These are phyloP conservation scores for Malbranchea cinnamomea DNA, from an alignment of 2,329 filamentous ascomycete genomes.

Conservation along the genomic window DNA sequence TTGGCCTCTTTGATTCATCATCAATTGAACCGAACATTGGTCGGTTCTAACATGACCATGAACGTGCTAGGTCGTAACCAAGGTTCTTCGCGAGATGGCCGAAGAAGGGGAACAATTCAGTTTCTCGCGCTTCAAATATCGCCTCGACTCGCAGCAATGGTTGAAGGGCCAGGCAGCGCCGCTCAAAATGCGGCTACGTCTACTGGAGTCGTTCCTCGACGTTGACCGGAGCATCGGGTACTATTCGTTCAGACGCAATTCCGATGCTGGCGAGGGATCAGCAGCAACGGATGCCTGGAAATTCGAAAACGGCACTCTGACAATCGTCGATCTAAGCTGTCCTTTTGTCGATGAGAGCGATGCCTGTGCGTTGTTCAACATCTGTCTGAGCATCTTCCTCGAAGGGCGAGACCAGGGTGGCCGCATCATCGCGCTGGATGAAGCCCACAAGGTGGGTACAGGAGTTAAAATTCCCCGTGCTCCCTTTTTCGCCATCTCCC, in stretches of 20 bases:
- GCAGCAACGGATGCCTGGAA: constrained; percentile 10
- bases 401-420: constrained; percentile 37
- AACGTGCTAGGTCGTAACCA: constrained; percentile 27
- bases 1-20: no score
- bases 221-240: no score
- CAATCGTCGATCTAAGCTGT: constrained; percentile 58
- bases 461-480: no score
- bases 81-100: constrained; percentile 38
- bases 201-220: constrained; percentile 52
- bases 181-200: constrained; percentile 44
- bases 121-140: constrained; percentile 30
- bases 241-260: no score
- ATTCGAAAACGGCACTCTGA: constrained; percentile 36
- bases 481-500: no score
- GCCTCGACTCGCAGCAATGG: constrained; percentile 27
- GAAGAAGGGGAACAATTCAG: no score
- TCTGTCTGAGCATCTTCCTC: constrained; percentile 52
- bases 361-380: constrained; percentile 58
- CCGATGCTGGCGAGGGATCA: constrained; percentile 1
- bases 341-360: constrained; percentile 52
- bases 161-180: constrained; percentile 36
- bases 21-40: no score
- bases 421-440: constrained; percentile 54
- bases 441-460: constrained; percentile 55
- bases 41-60: no score